A percentile compares a stretch with the other conserved stretches of the same genome.
phyloP scores from a whole-genome alignment of 139 green algal genomes.

The Chara braunii region DNA sequence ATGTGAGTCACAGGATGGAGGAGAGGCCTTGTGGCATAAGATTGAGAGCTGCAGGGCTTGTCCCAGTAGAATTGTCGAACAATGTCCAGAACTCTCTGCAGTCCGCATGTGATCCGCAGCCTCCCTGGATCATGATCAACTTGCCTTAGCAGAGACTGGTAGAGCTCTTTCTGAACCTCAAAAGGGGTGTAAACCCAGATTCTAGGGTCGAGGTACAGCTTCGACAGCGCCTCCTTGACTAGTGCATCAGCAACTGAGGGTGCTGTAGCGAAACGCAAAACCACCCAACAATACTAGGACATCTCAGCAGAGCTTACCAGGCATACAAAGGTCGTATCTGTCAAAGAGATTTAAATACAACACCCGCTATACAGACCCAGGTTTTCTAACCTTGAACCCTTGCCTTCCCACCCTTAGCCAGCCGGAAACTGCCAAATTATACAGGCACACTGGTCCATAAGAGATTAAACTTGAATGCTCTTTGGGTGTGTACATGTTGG shows the following conservation, averaged over 20 bases:
- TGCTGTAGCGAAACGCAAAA: too few species aligned
- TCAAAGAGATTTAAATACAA: too few species aligned
- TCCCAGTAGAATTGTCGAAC: conserved; percentile 31
- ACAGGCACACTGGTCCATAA: too few species aligned
- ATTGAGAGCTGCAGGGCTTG: conserved; percentile 2
- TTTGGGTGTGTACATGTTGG: too few species aligned
- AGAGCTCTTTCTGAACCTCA: conserved; percentile 13
- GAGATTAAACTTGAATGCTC: too few species aligned
- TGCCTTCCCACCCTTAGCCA: too few species aligned
- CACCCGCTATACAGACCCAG: too few species aligned
- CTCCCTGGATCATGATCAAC: not conserved
- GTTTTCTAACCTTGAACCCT: too few species aligned
- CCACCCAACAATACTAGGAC: too few species aligned
- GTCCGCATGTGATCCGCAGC: not conserved
- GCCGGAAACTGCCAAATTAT: too few species aligned
- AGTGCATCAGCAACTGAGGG: conserved; percentile 8
- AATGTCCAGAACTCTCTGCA: conserved; percentile 8
- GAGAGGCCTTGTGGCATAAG: not conserved
- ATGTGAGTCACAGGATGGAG: conserved; percentile 3
- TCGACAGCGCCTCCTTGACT: not conserved
- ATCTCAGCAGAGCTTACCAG: too few species aligned
- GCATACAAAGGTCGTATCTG: too few species aligned
- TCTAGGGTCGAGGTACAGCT: conserved; percentile 11
- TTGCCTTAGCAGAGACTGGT: conserved; percentile 13
- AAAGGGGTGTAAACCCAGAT: conserved; percentile 27